Base-by-base conservation (phyloP, 2,329 filamentous ascomycete species). In the Diplodia sapinea region DNA sequence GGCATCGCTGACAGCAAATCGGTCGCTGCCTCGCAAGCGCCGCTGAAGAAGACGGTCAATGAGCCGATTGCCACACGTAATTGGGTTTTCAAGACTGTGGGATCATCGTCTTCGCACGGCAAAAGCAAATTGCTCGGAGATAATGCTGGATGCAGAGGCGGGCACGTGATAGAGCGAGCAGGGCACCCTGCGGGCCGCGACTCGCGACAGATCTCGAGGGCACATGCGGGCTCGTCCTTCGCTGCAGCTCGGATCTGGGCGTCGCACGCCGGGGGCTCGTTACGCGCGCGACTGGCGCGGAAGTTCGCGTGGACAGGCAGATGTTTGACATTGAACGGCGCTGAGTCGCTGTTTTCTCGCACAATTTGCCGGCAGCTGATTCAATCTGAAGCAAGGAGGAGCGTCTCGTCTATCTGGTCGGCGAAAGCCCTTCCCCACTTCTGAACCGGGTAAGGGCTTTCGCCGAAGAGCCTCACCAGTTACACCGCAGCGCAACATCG, bases 401-500 rank as follows among this genome's bases (percentile, higher is more conserved):
- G 65, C 55, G 38, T 52, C 65, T 67, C 65, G 49, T 62, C 56
- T 67, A 67, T 62, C 55, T 62, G 31, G 64, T 43, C 52, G 64
- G 56, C 56, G 43, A 15, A 54, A 47, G 26, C 9, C 40, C 65
- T 52, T 67, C 65, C 65, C 65, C 65, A 61, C 65, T 51, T 52
- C 55, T 66, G 65, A 62, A 61, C 65, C 65, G 56, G 65, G 65
- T 61, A 67, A 62, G 23, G 43, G 50, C 50, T 31, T 29, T 54
- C n/a, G 61, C 62, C 50, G 65, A 67, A 67, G 65, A 67, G 65
- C 65, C 65, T 67, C 65, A 67, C 20, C 52, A 57, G 64, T 66
- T 51, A 51, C 64, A 66, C 65, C n/a, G 55, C 65, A 67, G 65
- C 56, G 38, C 54, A 36, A 50, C 54, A 54, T 61, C 50, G 43